Base-by-base conservation (phyloP, 176 grass and related monocot genomes). In the Rhynchospora breviuscula region DNA sequence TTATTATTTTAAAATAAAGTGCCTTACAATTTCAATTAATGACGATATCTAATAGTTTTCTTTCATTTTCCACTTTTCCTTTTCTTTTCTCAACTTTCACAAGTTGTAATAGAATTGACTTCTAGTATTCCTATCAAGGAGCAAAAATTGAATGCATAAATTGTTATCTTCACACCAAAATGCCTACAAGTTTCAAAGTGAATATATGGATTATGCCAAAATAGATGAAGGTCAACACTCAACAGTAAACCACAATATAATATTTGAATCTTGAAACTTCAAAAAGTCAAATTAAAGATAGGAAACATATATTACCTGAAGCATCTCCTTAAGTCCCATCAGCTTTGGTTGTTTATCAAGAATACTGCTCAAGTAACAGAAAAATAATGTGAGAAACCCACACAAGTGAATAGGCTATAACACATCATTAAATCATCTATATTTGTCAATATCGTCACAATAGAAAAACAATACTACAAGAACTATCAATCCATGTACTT, bases 241-340 rank as follows among this genome's bases (percentile, higher is more conserved):
- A 75, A 46, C 21, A 75, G 46, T 51, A 52, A 52, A 75, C 71
- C 51, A 75, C n/a, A 52, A 52, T 75, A 53, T 14, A 46, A 46
- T 10, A 49, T 1, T 13, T 56, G 73, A 77, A 77, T 23, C 23
- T 77, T 4, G 8, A 9, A 70, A 70, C 0, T 46, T 70, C 49
- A 77, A 15, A 53, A 46, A 77, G 73, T 18, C 31, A 21, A 77
- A 56, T 77, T 18, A 53, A 77, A 54, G 73, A 29, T 46, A 7
- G 23, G n/a, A 63, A 48, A 23, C 1, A 67, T 40, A 40, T 40
- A 70, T 35, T 75, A 98, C 95, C 92, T 95, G 95, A 90, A 98
- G 89, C 79, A 95, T 89, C 87, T 98, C 95, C 53, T 95, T 98
- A 26, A 98, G 88, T 80, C 95, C 95, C 92, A 98, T 98, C 72